phyloP scores from a whole-genome alignment of 2,329 filamentous ascomycete genomes.

The Penicillium freii region DNA sequence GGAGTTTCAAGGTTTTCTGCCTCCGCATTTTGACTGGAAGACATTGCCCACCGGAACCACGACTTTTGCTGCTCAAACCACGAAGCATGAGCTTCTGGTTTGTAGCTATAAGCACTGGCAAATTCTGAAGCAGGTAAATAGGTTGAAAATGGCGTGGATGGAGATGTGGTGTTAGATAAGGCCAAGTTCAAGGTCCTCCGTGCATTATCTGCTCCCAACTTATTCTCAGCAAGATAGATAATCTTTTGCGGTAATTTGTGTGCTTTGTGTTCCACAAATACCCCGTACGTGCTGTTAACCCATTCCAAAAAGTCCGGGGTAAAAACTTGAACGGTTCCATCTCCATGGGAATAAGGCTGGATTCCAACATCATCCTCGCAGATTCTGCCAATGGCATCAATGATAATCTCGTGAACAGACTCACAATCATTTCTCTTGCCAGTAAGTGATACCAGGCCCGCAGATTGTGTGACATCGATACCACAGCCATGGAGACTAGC shows the following conservation, averaged over 20 bases:
- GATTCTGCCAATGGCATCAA: constrained; percentile 32
- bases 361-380: constrained; percentile 31
- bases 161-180: constrained; percentile 18
- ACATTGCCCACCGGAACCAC: constrained; percentile 42
- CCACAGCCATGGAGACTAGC: constrained; percentile 35
- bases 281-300: constrained; percentile 32
- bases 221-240: constrained; percentile 35
- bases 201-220: constrained; percentile 32
- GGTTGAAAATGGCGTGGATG: constrained; percentile 34
- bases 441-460: constrained; percentile 38
- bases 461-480: constrained; percentile 37
- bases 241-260: constrained; percentile 26
- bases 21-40: constrained; percentile 23
- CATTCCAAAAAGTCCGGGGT: constrained; percentile 33
- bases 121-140: constrained; percentile 33
- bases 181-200: constrained; percentile 38
- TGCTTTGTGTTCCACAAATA: constrained; percentile 27
- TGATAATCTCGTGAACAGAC: constrained; percentile 34
- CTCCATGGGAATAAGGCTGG: constrained; percentile 12
- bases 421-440: constrained; percentile 35
- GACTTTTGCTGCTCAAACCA: constrained; percentile 34
- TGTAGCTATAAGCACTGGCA: constrained; percentile 27
- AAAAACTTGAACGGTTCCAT: constrained; percentile 18
- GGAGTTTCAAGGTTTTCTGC: constrained; percentile 19
- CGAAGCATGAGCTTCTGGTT: constrained; percentile 24